Conservation (phyloP, 2,329 filamentous ascomycete species). For the Cladosporium sp. region DNA sequence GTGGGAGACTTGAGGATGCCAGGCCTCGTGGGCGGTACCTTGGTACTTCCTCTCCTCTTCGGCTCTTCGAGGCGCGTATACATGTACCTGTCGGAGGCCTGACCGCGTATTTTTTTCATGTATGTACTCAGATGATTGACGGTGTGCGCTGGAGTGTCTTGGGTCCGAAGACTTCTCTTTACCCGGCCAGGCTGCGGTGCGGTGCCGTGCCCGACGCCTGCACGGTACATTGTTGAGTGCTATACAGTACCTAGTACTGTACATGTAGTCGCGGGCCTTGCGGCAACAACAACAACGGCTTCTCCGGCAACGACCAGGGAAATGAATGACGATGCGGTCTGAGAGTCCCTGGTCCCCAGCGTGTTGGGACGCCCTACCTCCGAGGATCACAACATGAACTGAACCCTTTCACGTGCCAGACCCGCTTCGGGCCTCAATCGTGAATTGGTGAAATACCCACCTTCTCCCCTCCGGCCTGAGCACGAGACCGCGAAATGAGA, state of each 20-base stretch:
- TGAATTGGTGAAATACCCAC: not conserved
- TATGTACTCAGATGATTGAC: not conserved
- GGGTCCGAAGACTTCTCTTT: not conserved
- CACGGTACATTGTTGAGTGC: not conserved
- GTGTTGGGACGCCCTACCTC: not conserved
- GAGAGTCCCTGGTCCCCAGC: not conserved
- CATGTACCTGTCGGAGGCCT: not conserved
- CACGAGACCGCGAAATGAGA: not conserved
- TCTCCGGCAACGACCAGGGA: not conserved
- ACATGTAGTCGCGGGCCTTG: not conserved
- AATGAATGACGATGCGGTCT: not conserved
- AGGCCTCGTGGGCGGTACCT: slow-evolving; percentile 5
- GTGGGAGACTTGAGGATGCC: not conserved
- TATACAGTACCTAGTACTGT: not conserved
- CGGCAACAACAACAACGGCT: not conserved
- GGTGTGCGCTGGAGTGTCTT: not conserved
- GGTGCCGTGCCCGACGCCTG: not conserved
- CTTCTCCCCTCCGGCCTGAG: not conserved
- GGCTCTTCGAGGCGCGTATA: not conserved
- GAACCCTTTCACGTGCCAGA: not conserved
- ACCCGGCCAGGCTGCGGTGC: not conserved
- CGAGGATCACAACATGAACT: not conserved
- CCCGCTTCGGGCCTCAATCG: not conserved
- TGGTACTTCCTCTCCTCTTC: not conserved
- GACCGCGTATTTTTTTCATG: not conserved